Percentiles rank a stretch among this genome's conserved stretches.
phyloP scores from a whole-genome alignment of 768 basidiomycete genomes.

The Coprinopsis cinerea region DNA sequence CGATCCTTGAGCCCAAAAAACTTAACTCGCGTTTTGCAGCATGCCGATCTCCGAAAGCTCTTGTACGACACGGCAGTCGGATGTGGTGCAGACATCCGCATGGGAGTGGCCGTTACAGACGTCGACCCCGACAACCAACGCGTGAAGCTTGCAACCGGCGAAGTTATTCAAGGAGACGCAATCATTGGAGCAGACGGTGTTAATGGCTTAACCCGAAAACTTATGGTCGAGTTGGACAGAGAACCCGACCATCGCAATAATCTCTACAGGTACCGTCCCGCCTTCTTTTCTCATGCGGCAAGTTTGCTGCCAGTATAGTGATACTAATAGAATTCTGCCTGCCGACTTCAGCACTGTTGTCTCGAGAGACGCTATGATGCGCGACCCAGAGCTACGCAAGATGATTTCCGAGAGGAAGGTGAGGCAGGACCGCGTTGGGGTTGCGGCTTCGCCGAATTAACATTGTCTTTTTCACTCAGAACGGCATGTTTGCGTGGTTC shows the following conservation, averaged over 20 bases:
- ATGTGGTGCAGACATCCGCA: conserved; percentile 38
- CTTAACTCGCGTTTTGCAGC: no score
- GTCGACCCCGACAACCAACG: conserved; percentile 23
- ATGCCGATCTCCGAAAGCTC: conserved; percentile 44
- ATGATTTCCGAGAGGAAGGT: conserved; percentile 22
- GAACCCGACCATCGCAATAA: conserved; percentile 18
- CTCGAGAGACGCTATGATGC: conserved; percentile 31
- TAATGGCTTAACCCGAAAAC: conserved; percentile 30
- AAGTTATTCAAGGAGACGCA: conserved; percentile 39
- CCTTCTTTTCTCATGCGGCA: background rate
- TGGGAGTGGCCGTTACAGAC: conserved; percentile 24
- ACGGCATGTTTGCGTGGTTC: conserved; percentile 29
- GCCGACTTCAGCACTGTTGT: conserved; percentile 30
- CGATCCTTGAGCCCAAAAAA: background rate
- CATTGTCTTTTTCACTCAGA: conserved; percentile 13
- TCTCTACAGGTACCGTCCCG: conserved; percentile 38
- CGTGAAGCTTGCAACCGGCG: conserved; percentile 34
- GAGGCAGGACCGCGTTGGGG: conserved; percentile 14
- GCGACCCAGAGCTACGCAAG: conserved; percentile 33
- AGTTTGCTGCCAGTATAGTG: background rate
- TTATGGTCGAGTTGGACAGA: conserved; percentile 24
- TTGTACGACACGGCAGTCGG: conserved; percentile 40
- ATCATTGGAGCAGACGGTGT: conserved; percentile 54
- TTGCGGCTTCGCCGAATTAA: background rate
- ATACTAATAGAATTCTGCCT: background rate